Percentiles rank a stretch among this genome's conserved stretches.
Evolutionary conservation across 2,329 filamentous ascomycete species (phyloP).

Genomic region (Penicillium sp.): DNA sequence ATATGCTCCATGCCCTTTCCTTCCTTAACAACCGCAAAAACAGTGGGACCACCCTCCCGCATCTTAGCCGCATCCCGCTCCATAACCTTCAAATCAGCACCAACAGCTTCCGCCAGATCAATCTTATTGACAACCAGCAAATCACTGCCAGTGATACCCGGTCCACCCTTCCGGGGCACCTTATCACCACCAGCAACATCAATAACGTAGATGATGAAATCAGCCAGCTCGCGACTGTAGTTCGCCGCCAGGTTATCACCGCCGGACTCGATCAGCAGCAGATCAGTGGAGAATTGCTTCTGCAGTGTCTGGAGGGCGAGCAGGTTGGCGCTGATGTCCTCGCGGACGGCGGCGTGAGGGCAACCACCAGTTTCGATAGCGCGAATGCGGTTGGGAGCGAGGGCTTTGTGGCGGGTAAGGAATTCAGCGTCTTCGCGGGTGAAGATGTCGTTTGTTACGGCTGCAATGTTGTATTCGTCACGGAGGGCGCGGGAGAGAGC

Average conservation of each 20-base stretch:
- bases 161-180: constrained; percentile 91
- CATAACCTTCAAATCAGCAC: constrained; percentile 90
- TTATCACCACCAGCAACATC: constrained; percentile 97
- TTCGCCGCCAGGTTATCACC: constrained; percentile 97
- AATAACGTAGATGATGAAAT: constrained; percentile 98
- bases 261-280: constrained; percentile 91
- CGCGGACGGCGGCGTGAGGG: constrained; percentile 92
- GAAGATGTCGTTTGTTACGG: constrained; percentile 99
- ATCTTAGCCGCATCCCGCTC: constrained; percentile 92
- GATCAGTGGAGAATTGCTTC: constrained; percentile 71
- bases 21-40: constrained; percentile 97
- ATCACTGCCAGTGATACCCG: constrained; percentile 95
- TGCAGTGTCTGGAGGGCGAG: constrained; percentile 89
- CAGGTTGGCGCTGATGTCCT: constrained; percentile 93
- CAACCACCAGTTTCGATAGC: constrained; percentile 98
- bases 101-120: constrained; percentile 84
- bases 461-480: constrained; percentile 78
- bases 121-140: constrained; percentile 96
- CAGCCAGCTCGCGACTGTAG: constrained; percentile 90
- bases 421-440: constrained; percentile 95
- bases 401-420: constrained; percentile 79
- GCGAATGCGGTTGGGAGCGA: constrained; percentile 78
- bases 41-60: constrained; percentile 89
- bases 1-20: constrained; percentile 82
- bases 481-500: constrained; percentile 84